Evolutionary conservation across 306 rosid species (phyloP).

Genomic region (Crotalaria pallida): DNA sequence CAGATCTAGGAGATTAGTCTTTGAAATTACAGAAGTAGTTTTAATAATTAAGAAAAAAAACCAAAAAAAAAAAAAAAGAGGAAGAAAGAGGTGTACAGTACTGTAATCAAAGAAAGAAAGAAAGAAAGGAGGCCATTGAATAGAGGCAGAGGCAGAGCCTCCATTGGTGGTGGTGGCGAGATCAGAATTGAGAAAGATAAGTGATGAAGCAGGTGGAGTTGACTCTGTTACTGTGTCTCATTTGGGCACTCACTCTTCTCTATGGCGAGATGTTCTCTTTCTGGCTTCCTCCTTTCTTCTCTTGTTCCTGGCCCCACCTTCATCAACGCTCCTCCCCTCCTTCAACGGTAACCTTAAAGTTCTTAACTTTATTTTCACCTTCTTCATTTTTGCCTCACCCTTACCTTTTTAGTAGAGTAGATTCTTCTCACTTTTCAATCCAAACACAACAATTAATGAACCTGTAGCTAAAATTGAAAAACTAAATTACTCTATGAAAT

Average conservation of each 20-base stretch:
- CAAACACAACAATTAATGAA: not conserved
- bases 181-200: not conserved
- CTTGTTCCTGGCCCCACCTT: conserved; percentile 69
- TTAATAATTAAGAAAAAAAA: too few species aligned
- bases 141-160: too few species aligned
- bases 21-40: too few species aligned
- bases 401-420: not conserved
- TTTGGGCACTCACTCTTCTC: conserved; percentile 59
- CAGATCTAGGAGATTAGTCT: too few species aligned
- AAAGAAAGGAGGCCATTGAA: too few species aligned
- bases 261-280: conserved; percentile 71
- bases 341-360: conserved; percentile 31
- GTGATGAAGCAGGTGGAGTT: conserved; percentile 69
- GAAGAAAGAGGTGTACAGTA: not conserved
- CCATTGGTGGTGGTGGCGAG: not conserved
- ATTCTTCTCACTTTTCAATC: not conserved
- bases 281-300: conserved; percentile 46
- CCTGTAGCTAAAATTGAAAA: not conserved
- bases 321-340: conserved; percentile 21
- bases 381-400: conserved; percentile 6
- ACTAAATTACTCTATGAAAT: too few species aligned
- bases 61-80: not conserved
- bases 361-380: not conserved
- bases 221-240: conserved; percentile 43
- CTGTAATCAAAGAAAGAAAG: not conserved